Base-by-base conservation (phyloP, 805 yeast genomes). In the Vanderwaltozyma tropicalis region DNA sequence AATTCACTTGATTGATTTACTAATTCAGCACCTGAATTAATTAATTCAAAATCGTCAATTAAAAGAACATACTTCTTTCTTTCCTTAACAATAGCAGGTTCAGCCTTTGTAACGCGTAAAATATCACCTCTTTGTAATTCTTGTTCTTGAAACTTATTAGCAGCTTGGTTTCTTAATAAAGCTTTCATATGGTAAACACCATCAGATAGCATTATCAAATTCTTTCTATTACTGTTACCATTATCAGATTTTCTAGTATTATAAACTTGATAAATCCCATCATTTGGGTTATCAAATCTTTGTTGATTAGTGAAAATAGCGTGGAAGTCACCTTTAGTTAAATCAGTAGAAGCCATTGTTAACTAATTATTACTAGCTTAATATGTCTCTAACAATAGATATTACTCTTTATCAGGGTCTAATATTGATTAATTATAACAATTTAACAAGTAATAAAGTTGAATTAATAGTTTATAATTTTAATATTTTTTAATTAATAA, bases 161-260 rank as follows among this genome's bases (percentile, higher is more conserved):
- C 67, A 42, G 62, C 64, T 36, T 64, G 68, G 26, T 75, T 74
- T 53, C 76, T 71, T 43, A 73, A 61, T 21, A 75, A 67, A 5
- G 74, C 75, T 46, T 75, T 74, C 35, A 71, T 64, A 21, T 66
- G 59, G 47, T 60, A 71, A 19, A 58, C 54, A 22, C 80, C 79
- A 54, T 75, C 81, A 28, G 71, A 68, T 16, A 75, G 50, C 63
- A 74, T 63, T 37, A 59, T 49, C 17, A 59, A 42, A 40, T 52
- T 54, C 42, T 58, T 58, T 33, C 57, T 51, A 18, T 46, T 48
- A 28, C 44, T 42, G 22, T 51, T 53, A 15, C 47, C 45, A 14
- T 51, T 41, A 34, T 57, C 63, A n/a, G 53, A 39, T 41, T 59
- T 59, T 32, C 57, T 50, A 17, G 57, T 53, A 39, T 57, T 53